Evolutionary conservation across 495 filamentous ascomycete genomes (phyloP).

Genomic region (Aspergillus steynii): DNA sequence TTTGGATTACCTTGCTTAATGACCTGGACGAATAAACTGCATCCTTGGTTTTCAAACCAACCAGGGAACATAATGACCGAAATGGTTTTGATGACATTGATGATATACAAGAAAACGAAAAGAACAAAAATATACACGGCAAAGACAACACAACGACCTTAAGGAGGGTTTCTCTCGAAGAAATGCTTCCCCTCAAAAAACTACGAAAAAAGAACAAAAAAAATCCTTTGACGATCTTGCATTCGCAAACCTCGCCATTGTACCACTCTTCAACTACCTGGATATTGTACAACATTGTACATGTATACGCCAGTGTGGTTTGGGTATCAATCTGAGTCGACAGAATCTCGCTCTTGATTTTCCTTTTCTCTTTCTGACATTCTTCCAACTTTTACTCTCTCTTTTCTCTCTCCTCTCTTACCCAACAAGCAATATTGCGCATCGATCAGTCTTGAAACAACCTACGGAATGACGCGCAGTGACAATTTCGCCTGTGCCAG

Average conservation of each 20-base stretch:
- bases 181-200: neutral
- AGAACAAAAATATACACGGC: neutral
- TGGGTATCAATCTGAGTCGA: constrained; percentile 2
- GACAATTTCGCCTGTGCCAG: neutral
- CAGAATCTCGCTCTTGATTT: constrained; percentile 9
- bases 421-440: constrained; percentile 7
- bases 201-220: constrained; percentile 5
- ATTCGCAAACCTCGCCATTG: neutral
- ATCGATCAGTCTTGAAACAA: neutral
- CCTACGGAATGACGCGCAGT: neutral
- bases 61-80: constrained; percentile 35
- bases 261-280: neutral
- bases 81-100: constrained; percentile 44
- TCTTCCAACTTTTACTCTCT: constrained; percentile 9
- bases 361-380: neutral
- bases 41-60: constrained; percentile 15
- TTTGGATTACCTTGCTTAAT: constrained; percentile 25
- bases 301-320: neutral
- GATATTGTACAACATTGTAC: neutral
- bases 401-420: constrained; percentile 9
- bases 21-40: constrained; percentile 34
- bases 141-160: constrained; percentile 6
- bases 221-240: neutral
- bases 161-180: neutral
- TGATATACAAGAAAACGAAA: constrained; percentile 24